Evolutionary conservation across 208 protist genomes (phyloP).

Genomic region (Leishmania braziliensis): DNA sequence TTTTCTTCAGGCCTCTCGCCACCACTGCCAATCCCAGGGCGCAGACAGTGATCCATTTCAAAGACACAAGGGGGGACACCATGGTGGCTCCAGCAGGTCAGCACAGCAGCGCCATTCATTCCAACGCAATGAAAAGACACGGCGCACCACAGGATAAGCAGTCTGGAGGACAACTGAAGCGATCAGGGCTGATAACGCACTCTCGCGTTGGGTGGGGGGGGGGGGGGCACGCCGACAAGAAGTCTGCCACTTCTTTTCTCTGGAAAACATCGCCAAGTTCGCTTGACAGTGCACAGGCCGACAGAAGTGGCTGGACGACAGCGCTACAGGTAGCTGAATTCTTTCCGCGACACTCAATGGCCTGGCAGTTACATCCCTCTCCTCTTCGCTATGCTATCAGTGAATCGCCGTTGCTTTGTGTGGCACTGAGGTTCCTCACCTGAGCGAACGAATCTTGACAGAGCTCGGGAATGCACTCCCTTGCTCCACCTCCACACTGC

Average conservation of each 20-base stretch:
- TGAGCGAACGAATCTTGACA: background rate
- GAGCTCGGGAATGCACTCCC: background rate
- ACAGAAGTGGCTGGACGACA: background rate
- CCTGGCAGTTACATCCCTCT: background rate
- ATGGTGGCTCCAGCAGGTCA: too few species aligned
- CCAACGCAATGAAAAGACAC: too few species aligned
- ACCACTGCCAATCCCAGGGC: background rate
- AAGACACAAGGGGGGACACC: too few species aligned
- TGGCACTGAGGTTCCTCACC: background rate
- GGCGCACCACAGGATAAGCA: too few species aligned
- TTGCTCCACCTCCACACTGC: background rate
- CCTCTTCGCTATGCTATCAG: background rate
- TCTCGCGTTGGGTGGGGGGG: too few species aligned
- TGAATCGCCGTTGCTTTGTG: background rate
- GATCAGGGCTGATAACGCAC: too few species aligned
- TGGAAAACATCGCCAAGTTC: background rate
- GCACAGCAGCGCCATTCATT: too few species aligned
- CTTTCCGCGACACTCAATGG: background rate
- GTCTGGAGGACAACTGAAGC: too few species aligned
- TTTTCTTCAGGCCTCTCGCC: background rate
- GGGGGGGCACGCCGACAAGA: too few species aligned
- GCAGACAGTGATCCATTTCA: background rate
- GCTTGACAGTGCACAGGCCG: background rate
- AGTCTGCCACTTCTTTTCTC: too few species aligned
- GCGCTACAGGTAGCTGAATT: background rate